Base-by-base conservation (phyloP, 257 asterid genomes). In the Salvia splendens region DNA sequence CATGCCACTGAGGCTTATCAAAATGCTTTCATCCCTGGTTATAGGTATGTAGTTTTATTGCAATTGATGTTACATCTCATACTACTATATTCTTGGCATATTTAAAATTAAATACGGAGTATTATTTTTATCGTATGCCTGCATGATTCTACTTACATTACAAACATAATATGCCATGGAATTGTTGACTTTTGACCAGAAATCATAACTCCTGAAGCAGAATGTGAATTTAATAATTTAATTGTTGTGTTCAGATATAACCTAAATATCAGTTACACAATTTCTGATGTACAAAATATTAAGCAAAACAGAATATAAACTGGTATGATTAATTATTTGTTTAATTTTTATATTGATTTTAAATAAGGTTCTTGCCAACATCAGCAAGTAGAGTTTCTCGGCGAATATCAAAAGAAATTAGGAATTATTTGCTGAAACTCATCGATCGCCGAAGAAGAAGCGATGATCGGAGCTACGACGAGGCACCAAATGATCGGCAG, bases 1-100 rank as follows among this genome's bases (percentile, higher is more conserved):
- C 84, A 85, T 64, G 95, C 96, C 48, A 74, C 92, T 3, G 85
- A 87, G 40, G 91, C 96, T 36, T 85, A 82, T 76, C 86, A 81
- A 14, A 84, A 80, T 43, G 65, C 81, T 7, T 76, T 79, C 73
- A 81, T 84, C 28, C 98, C 98, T 0, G 98, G 95, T 0, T 84
- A 80, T 65, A 79, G 95, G 98, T 91, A 77, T 1, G 9, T 40
- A 33, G 3, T 8, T 48, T 48, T 14, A 48, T 48, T 48, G 24
- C 10, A 48, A 48, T 48, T 47, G 20, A 5, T n/a, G 14, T 2
- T n/a, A 3, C 14, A n/a, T 4, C 6, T 47, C 30, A 24, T 24
- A 24, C 30, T 24, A 24, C 30, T 24, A 24, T 10, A 6, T 12
- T 46, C 1, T 46, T 4, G 3, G 4, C 4, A 3, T 46, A 12